These are phyloP conservation scores for Penicillium rolfsii DNA, from an alignment of 2,329 filamentous ascomycete species.

Conservation along the genomic window DNA sequence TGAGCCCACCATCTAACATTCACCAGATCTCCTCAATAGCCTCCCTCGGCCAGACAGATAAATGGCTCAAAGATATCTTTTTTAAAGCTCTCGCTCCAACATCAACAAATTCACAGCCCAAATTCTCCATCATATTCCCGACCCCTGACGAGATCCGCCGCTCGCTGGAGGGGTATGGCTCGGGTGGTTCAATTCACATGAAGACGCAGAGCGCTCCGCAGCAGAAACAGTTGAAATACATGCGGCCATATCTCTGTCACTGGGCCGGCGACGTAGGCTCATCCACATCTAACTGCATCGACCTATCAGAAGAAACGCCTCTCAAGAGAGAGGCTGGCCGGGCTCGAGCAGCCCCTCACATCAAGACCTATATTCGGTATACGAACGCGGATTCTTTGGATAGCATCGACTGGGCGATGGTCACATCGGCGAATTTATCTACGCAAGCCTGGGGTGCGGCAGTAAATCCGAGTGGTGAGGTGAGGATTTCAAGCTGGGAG, in stretches of 20 bases:
- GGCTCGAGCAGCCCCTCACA: conserved; percentile 76
- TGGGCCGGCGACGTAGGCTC: conserved; percentile 67
- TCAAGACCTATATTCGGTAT: conserved; percentile 84
- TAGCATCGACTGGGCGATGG: conserved; percentile 77
- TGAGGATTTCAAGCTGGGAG: conserved; percentile 80
- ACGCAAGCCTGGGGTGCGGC: conserved; percentile 85
- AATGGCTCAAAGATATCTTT: conserved; percentile 71
- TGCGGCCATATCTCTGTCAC: conserved; percentile 71
- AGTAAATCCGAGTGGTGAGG: conserved; percentile 58
- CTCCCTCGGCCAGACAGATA: conserved; percentile 70
- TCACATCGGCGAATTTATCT: conserved; percentile 90
- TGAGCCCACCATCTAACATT: conserved; percentile 29
- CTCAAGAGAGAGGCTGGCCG: conserved; percentile 58
- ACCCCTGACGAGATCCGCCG: conserved; percentile 75
- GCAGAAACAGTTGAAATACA: conserved; percentile 71
- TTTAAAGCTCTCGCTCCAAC: conserved; percentile 52
- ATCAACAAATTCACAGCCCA: conserved; percentile 42
- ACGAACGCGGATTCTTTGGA: conserved; percentile 40
- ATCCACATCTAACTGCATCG: conserved; percentile 14
- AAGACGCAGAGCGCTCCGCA: conserved; percentile 73
- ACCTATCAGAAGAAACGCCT: conserved; percentile 12
- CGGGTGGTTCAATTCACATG: conserved; percentile 79
- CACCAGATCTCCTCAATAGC: conserved; percentile 80
- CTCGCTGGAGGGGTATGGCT: conserved; percentile 76
- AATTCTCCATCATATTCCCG: conserved; percentile 76